Evolutionary conservation across 2,329 filamentous ascomycete genomes (phyloP).

Genomic region (Venturia aucupariae): DNA sequence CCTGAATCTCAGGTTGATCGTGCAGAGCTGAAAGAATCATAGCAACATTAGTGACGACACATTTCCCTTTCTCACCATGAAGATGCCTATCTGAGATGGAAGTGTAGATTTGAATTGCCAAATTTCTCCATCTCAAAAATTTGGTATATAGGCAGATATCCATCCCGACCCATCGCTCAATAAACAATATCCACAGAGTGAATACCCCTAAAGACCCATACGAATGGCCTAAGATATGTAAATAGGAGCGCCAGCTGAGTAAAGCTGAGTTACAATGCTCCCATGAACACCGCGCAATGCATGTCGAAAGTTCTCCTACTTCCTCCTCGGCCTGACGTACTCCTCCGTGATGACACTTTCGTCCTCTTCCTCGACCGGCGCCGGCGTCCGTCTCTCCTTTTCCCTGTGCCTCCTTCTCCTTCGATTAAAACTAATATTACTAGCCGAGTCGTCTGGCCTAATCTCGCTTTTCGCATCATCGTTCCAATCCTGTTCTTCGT

Average conservation of each 20-base stretch:
- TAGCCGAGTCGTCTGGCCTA: constrained; percentile 70
- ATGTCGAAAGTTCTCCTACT: not conserved
- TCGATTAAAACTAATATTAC: constrained; percentile 66
- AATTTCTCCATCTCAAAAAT: not conserved
- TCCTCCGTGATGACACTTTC: constrained; percentile 21
- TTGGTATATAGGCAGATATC: not conserved
- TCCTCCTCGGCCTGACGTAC: constrained; percentile 7
- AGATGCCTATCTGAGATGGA: no score
- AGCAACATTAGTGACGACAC: no score
- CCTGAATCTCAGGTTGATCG: no score
- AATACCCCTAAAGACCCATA: not conserved
- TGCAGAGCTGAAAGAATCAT: no score
- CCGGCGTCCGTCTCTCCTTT: constrained; percentile 60
- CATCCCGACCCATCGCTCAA: not conserved
- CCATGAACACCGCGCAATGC: not conserved
- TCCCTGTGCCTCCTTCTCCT: constrained; percentile 45
- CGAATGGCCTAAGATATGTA: not conserved
- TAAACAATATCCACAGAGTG: not conserved
- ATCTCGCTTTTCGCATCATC: constrained; percentile 42
- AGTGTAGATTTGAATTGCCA: not conserved
- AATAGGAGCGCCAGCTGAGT: not conserved
- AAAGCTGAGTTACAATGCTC: not conserved
- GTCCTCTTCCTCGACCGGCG: constrained; percentile 60
- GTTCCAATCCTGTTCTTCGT: constrained; percentile 23
- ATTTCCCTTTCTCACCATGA: no score